phyloP scores from a whole-genome alignment of 345 rosid genomes.

The Bretschneidera sinensis region DNA sequence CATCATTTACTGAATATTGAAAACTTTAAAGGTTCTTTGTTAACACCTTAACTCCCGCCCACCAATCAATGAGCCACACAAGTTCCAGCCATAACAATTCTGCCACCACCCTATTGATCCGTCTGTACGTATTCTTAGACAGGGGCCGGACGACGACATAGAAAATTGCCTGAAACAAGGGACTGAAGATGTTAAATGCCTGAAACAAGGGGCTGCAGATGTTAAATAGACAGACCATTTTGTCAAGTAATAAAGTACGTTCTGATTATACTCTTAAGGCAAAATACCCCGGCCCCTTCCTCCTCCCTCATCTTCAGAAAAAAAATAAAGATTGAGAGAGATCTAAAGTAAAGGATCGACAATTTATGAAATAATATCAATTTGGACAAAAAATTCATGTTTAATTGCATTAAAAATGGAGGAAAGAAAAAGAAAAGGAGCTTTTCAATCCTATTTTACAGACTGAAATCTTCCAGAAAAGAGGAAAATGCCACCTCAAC shows the following conservation, averaged over 20 bases:
- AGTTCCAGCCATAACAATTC: constrained; percentile 92
- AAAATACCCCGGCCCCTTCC: too few relatives aligned
- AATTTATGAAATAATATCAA: too few relatives aligned
- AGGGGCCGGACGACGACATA: constrained; percentile 69
- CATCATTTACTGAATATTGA: too few relatives aligned
- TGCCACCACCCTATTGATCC: constrained; percentile 62
- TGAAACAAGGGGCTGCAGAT: constrained; percentile 2
- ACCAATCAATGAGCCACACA: constrained; percentile 95
- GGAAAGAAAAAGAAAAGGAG: too few relatives aligned
- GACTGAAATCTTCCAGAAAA: neutral
- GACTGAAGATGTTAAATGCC: constrained; percentile 5
- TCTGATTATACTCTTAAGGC: too few relatives aligned
- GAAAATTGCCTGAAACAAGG: constrained; percentile 61
- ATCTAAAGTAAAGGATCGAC: neutral
- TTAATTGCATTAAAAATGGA: too few relatives aligned
- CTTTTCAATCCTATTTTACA: too few relatives aligned
- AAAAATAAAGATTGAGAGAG: neutral
- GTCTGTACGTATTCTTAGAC: constrained; percentile 69
- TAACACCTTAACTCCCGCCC: constrained; percentile 84
- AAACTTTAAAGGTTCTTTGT: neutral
- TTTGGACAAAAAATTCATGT: too few relatives aligned
- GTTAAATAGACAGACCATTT: constrained; percentile 9
- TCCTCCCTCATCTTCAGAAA: neutral
- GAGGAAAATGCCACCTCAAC: neutral
- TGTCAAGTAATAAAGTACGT: neutral